phyloP scores from a whole-genome alignment of 495 filamentous ascomycete species.

The Penicillium cosmopolitanum region DNA sequence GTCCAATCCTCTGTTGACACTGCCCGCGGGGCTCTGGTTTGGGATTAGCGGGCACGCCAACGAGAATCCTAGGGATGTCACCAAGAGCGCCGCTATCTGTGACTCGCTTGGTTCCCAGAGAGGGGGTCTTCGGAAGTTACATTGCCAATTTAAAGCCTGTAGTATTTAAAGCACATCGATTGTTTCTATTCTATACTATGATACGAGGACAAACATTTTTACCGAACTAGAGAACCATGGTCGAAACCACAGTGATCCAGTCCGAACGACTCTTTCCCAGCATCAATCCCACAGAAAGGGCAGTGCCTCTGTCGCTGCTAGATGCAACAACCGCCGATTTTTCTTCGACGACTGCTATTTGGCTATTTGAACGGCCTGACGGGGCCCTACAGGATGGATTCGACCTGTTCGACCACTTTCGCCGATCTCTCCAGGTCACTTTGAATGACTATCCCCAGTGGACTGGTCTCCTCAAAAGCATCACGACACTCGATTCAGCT shows the following conservation, averaged over 20 bases:
- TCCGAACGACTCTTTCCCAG: conserved; percentile 20
- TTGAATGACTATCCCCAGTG: conserved; percentile 40
- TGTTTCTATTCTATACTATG: not conserved
- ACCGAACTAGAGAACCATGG: not conserved
- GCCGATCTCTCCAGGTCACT: conserved; percentile 26
- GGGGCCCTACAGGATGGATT: not conserved
- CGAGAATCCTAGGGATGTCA: not conserved
- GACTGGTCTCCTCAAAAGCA: conserved; percentile 30
- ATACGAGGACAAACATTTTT: not conserved
- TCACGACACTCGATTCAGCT: conserved; percentile 13
- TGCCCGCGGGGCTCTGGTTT: not conserved
- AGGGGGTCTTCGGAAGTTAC: not conserved
- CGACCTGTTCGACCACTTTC: conserved; percentile 22
- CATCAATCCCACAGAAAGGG: conserved; percentile 1
- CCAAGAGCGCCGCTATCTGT: not conserved
- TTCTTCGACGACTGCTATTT: conserved; percentile 25
- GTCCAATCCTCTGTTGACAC: not conserved
- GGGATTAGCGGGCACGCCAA: conserved; percentile 2
- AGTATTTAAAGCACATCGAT: not conserved
- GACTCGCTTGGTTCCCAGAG: too few species aligned
- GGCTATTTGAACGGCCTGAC: conserved; percentile 30
- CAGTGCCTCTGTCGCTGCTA: conserved; percentile 30
- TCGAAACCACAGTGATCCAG: conserved; percentile 8
- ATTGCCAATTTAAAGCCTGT: not conserved
- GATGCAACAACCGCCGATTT: conserved; percentile 36